These are phyloP conservation scores for Evernia prunastri DNA, from an alignment of 495 filamentous ascomycete genomes.

Conservation along the genomic window DNA sequence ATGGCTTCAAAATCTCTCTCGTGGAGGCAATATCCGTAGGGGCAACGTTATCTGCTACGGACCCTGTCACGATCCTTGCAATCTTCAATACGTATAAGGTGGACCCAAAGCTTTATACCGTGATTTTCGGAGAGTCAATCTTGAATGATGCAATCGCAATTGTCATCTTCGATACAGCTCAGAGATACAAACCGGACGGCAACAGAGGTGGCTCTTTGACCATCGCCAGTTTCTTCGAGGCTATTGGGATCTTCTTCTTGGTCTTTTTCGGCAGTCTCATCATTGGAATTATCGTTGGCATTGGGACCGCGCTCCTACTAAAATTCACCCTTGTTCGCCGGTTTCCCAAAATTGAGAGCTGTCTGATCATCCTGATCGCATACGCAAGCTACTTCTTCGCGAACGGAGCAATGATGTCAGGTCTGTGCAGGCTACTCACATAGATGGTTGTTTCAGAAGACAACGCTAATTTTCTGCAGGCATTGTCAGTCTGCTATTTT, in stretches of 20 bases:
- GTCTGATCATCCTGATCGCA: conserved; percentile 83
- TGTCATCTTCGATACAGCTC: conserved; percentile 95
- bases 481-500: conserved; percentile 94
- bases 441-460: not conserved
- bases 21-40: conserved; percentile 94
- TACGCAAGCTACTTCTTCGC: conserved; percentile 97
- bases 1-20: conserved; percentile 77
- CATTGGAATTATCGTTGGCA: conserved; percentile 80
- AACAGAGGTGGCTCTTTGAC: conserved; percentile 55
- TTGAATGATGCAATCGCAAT: conserved; percentile 97
- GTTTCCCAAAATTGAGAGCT: conserved; percentile 95
- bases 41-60: conserved; percentile 91
- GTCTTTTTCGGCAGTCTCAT: conserved; percentile 93
- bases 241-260: conserved; percentile 86
- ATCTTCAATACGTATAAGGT: conserved; percentile 99
- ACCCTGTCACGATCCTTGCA: conserved; percentile 93
- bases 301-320: conserved; percentile 75
- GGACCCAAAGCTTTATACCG: conserved; percentile 93
- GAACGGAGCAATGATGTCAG: conserved; percentile 88
- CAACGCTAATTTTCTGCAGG: conserved; percentile 44
- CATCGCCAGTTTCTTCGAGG: conserved; percentile 74
- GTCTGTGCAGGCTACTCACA: conserved; percentile 38
- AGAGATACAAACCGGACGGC: conserved; percentile 67
- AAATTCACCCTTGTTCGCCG: conserved; percentile 91
- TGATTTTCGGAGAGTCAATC: conserved; percentile 98